phyloP scores from a whole-genome alignment of 148 eudicot genomes.

The Rhododendron mucronatum region DNA sequence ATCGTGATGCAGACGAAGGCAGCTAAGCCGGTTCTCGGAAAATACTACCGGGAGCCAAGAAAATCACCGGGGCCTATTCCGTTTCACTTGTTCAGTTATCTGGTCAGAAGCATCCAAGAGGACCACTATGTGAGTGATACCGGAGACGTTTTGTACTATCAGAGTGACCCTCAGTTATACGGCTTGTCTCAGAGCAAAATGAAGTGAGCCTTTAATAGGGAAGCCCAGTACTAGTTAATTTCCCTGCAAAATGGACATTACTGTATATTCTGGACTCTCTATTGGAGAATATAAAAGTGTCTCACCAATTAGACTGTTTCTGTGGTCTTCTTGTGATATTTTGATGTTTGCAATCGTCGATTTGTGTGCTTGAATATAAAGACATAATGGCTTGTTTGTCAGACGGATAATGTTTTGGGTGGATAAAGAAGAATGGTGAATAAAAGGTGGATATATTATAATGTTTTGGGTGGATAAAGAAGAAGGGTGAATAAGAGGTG shows the following conservation, averaged over 20 bases:
- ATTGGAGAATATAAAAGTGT: neutral
- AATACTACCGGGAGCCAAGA: conserved; percentile 49
- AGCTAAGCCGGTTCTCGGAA: conserved; percentile 42
- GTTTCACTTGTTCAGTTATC: conserved; percentile 28
- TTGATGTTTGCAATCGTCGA: neutral
- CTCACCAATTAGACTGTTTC: neutral
- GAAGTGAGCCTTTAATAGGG: conserved; percentile 9
- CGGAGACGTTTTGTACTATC: conserved; percentile 44
- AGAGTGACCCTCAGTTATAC: conserved; percentile 26
- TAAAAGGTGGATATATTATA: no score
- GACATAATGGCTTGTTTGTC: no score
- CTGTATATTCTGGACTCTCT: neutral
- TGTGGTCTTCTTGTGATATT: neutral
- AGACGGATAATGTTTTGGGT: no score
- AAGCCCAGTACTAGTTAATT: neutral
- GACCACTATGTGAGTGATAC: conserved; percentile 54
- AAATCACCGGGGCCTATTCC: conserved; percentile 39
- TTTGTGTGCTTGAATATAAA: neutral
- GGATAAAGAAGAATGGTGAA: no score
- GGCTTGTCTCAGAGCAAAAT: conserved; percentile 13
- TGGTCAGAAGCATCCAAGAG: conserved; percentile 31
- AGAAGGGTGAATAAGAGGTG: no score
- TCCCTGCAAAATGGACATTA: neutral
- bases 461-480: no score
- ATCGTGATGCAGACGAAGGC: conserved; percentile 36